These are phyloP conservation scores for Rusavskia elegans DNA, from an alignment of 495 filamentous ascomycete genomes.

Conservation along the genomic window DNA sequence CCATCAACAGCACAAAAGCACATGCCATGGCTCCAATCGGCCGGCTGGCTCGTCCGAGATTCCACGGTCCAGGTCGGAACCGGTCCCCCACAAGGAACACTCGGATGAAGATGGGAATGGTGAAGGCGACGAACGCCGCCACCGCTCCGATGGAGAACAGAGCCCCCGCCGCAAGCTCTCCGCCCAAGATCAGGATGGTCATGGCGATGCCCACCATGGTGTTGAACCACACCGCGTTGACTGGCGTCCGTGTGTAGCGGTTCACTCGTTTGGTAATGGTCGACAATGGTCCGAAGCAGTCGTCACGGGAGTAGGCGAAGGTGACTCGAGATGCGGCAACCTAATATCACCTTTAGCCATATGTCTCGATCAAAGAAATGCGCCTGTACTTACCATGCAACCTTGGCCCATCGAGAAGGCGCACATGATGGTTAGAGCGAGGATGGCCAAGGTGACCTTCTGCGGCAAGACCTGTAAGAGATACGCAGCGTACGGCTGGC, in stretches of 20 bases:
- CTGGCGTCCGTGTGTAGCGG: constrained; percentile 47
- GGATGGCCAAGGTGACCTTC: constrained; percentile 47
- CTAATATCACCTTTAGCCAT: neutral
- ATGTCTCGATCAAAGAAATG: neutral
- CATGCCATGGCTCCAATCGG: constrained; percentile 46
- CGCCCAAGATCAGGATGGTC: constrained; percentile 54
- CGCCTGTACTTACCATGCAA: constrained; percentile 38
- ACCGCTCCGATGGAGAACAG: constrained; percentile 67
- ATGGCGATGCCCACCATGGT: constrained; percentile 44
- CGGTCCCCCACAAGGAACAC: constrained; percentile 57
- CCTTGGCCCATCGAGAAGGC: constrained; percentile 73
- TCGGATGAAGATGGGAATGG: constrained; percentile 57
- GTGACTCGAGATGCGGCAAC: constrained; percentile 62
- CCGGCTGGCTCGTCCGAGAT: constrained; percentile 46
- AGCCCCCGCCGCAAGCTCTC: constrained; percentile 48
- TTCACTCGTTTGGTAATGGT: constrained; percentile 52
- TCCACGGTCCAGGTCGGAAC: constrained; percentile 60
- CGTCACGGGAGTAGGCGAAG: constrained; percentile 68
- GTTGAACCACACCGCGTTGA: constrained; percentile 69
- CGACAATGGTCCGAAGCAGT: constrained; percentile 50
- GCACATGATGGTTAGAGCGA: constrained; percentile 56
- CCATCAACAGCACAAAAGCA: constrained; percentile 52
- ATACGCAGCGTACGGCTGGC: constrained; percentile 66
- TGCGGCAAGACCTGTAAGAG: constrained; percentile 53
- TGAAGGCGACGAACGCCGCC: constrained; percentile 59